Evolutionary conservation across 1,284 basidiomycete genomes (phyloP).

Genomic region (Xerocomus cyaneibrunnescens): DNA sequence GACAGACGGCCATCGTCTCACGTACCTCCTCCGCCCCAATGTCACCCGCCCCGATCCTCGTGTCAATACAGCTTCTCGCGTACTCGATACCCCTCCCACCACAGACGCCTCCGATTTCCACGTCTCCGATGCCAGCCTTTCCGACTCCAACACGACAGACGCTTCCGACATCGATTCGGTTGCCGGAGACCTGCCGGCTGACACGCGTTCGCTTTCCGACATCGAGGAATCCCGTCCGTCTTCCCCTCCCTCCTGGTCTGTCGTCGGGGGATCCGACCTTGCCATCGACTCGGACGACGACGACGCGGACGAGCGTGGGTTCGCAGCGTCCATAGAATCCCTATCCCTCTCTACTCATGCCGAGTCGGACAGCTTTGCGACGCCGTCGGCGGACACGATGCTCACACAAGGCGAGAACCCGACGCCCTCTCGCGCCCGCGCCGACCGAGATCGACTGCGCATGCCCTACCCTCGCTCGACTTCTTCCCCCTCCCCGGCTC

Average conservation of each 20-base stretch:
- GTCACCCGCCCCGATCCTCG: conserved; percentile 54
- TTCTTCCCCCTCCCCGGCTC: conserved; percentile 43
- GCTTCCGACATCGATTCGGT: conserved; percentile 22
- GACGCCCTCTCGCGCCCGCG: conserved; percentile 17
- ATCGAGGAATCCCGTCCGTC: conserved; percentile 30
- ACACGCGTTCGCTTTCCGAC: conserved; percentile 22
- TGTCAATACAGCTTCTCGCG: background rate
- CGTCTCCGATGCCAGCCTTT: conserved; percentile 34
- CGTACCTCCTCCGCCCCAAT: conserved; percentile 76
- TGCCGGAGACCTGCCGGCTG: conserved; percentile 6
- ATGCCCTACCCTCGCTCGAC: conserved; percentile 33
- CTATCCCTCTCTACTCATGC: conserved; percentile 26
- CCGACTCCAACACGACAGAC: conserved; percentile 15
- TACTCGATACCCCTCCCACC: conserved; percentile 66
- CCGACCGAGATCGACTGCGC: conserved; percentile 17
- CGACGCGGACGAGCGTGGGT: conserved; percentile 25
- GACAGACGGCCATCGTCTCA: conserved; percentile 57
- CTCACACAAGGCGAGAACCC: conserved; percentile 2
- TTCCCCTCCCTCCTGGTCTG: conserved; percentile 28
- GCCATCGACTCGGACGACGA: conserved; percentile 10
- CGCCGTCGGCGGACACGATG: conserved; percentile 6
- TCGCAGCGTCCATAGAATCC: conserved; percentile 35
- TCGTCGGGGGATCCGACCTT: conserved; percentile 13
- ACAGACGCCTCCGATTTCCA: conserved; percentile 57
- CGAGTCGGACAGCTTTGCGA: background rate